phyloP scores from a whole-genome alignment of 2,329 filamentous ascomycete species.

The Penicillium sp. region DNA sequence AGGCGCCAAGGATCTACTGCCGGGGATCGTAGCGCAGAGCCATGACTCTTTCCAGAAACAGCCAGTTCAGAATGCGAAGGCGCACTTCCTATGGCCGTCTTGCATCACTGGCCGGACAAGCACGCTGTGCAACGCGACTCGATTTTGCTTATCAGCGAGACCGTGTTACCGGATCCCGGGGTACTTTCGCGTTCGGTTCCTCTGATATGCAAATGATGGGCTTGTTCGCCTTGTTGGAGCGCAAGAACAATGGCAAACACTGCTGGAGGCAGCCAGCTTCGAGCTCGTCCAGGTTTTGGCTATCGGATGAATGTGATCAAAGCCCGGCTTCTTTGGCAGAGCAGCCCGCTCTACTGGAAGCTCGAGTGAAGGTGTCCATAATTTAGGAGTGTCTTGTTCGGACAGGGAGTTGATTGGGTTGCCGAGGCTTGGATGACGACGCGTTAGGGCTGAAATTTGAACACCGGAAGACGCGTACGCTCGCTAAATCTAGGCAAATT shows the following conservation, averaged over 20 bases:
- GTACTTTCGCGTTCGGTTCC: constrained; percentile 6
- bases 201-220: constrained; percentile 15
- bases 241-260: constrained; percentile 6
- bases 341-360: constrained; percentile 13
- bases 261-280: constrained; percentile 6
- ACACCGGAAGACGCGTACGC: background rate
- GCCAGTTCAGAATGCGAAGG: constrained; percentile 12
- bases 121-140: constrained; percentile 11
- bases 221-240: constrained; percentile 11
- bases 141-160: constrained; percentile 10
- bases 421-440: background rate
- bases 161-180: constrained; percentile 7
- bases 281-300: constrained; percentile 12
- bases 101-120: constrained; percentile 23
- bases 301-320: constrained; percentile 5
- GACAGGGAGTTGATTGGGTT: no score
- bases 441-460: background rate
- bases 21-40: constrained; percentile 1
- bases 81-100: constrained; percentile 22
- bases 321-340: constrained; percentile 4
- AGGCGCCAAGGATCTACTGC: constrained; percentile 2
- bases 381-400: background rate
- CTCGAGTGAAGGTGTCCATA: no score
- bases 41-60: constrained; percentile 14
- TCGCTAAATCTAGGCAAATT: background rate